Evolutionary conservation across 73 alveolate genomes (phyloP).

Genomic region (Symbiodinium pilosum): DNA sequence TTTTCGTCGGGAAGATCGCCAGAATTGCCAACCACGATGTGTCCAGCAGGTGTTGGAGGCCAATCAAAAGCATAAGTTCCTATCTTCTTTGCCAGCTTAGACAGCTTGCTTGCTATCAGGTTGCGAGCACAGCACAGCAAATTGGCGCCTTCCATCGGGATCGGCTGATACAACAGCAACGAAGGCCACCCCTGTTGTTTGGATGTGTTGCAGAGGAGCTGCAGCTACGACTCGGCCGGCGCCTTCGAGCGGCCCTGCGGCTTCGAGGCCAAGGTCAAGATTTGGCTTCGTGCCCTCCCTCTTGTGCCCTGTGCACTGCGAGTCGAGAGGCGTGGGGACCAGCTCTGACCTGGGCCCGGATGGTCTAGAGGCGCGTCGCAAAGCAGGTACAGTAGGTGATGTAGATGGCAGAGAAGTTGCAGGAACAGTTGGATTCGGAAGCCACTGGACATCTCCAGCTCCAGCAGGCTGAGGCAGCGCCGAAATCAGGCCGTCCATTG

Average conservation of each 20-base stretch:
- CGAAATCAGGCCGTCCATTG: no score
- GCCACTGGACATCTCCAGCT: no score
- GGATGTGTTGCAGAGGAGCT: background rate
- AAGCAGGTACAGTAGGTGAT: no score
- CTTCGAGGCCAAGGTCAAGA: background rate
- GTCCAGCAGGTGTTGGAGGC: constrained; percentile 34
- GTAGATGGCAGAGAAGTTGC: background rate
- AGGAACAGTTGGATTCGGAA: background rate
- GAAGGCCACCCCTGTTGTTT: no score
- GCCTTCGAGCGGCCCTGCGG: constrained; percentile 64
- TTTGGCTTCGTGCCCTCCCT: background rate
- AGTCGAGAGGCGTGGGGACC: no score
- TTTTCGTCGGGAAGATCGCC: constrained; percentile 60
- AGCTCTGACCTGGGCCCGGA: no score
- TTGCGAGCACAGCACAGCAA: constrained; percentile 14
- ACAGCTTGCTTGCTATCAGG: background rate
- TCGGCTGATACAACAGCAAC: no score
- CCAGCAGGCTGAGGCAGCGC: no score
- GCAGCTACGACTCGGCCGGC: constrained; percentile 76
- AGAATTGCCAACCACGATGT: background rate
- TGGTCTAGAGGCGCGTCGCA: no score
- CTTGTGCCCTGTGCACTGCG: no score
- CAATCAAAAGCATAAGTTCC: background rate
- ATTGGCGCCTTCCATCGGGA: constrained; percentile 75
- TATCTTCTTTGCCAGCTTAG: background rate